Conservation (phyloP, 2,329 filamentous ascomycete species). For the Ilyonectria sp. region DNA sequence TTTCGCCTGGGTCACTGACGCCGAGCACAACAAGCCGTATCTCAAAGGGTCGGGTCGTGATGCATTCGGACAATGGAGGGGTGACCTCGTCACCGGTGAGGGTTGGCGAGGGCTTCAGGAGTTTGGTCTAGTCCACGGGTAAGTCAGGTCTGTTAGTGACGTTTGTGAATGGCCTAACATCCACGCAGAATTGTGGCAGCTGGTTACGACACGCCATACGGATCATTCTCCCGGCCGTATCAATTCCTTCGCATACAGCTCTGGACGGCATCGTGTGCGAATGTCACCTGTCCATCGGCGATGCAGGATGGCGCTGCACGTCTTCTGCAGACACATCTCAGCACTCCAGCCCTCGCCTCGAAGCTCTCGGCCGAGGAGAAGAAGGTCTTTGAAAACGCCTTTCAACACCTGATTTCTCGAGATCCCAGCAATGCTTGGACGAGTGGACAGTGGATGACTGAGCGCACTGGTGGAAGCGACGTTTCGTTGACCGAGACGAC, state of each 20-base stretch:
- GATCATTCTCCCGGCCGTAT: constrained; percentile 67
- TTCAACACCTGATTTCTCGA: constrained; percentile 66
- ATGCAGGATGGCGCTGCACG: constrained; percentile 77
- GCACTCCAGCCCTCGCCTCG: constrained; percentile 44
- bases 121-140: constrained; percentile 71
- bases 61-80: constrained; percentile 72
- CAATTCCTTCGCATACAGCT: constrained; percentile 73
- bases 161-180: constrained; percentile 5
- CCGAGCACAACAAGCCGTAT: constrained; percentile 76
- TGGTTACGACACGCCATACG: constrained; percentile 70
- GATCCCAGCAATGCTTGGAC: constrained; percentile 73
- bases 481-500: constrained; percentile 78
- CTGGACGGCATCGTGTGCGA: constrained; percentile 72
- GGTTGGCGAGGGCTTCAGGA: constrained; percentile 77
- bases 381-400: constrained; percentile 67
- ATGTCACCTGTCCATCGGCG: constrained; percentile 75
- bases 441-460: constrained; percentile 85
- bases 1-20: constrained; percentile 73
- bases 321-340: constrained; percentile 63
- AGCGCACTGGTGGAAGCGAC: constrained; percentile 78
- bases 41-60: constrained; percentile 70
- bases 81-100: constrained; percentile 74
- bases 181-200: constrained; percentile 66
- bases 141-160: constrained; percentile 19
- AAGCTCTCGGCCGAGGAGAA: constrained; percentile 51